Base-by-base conservation (phyloP, 2,329 filamentous ascomycete species). In the Davidsoniella virescens region DNA sequence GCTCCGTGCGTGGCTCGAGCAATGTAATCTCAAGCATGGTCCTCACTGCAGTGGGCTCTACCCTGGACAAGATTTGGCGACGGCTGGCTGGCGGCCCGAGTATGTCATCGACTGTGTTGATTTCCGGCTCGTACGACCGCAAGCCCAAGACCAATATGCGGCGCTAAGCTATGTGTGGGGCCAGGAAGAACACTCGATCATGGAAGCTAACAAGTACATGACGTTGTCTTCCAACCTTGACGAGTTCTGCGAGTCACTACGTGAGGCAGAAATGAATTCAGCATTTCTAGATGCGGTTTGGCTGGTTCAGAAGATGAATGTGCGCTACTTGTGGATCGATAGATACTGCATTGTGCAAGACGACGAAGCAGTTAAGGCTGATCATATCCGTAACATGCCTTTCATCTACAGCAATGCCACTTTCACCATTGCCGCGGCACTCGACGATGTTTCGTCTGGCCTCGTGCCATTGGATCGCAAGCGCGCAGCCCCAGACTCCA, bases 241-340 rank as follows among this genome's bases (percentile, higher is more conserved):
- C 17, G 60, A 59, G 29, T 63, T 63, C 29, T 61, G 65, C 54
- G 57, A 61, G 23, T 57, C 54, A 3, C 54, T 70, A 14, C 61
- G 63, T 3, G 66, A 68, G 14, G 55, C 58, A 7, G 63, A 65
- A 14, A 57, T 70, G 14, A 66, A 65, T 36, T 61, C 64, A 47
- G 67, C 67, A 4, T 65, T 69, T 49, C 50, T 63, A n/a, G 67
- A 69, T 53, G 67, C 67, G 52, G 67, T 70, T 54, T 67, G 65
- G 63, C 56, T 70, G 17, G 60, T 66, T 20, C 64, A 62, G 54
- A 69, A 68, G 57, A 59, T 71, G 9, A 65, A 64, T 1, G 60
- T 69, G 18, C 63, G 64, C 2, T 63, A 67, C 51, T 59, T 72
- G 17, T 72, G 69, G 70, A 64, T 71, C 33, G 69, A 72, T 54